Evolutionary conservation across 164 flowering plant species (phyloP).

Genomic region (Vitis rupestris): DNA sequence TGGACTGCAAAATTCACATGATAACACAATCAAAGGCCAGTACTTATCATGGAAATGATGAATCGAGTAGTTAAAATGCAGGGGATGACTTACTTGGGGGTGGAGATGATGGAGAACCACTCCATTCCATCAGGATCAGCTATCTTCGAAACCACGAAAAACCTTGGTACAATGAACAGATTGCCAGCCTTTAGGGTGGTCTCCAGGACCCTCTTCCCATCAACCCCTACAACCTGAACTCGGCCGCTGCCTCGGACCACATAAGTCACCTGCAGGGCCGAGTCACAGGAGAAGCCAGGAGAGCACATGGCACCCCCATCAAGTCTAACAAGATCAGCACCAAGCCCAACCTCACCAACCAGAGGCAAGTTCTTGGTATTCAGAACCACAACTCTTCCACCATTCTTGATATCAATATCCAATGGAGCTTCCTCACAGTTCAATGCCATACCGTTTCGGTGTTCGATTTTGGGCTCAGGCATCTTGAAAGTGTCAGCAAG

Average conservation of each 20-base stretch:
- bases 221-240: slow-evolving; percentile 58
- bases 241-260: slow-evolving; percentile 59
- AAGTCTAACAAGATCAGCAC: slow-evolving; percentile 65
- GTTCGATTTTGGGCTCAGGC: slow-evolving; percentile 58
- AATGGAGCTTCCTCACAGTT: slow-evolving; percentile 82
- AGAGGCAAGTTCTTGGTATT: slow-evolving; percentile 74
- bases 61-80: neutral
- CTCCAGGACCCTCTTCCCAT: slow-evolving; percentile 27
- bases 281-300: slow-evolving; percentile 68
- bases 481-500: slow-evolving; percentile 30
- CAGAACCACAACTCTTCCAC: slow-evolving; percentile 74
- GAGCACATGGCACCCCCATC: slow-evolving; percentile 62
- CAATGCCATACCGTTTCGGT: slow-evolving; percentile 57
- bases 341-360: slow-evolving; percentile 67
- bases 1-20: slow-evolving; percentile 41
- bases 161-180: slow-evolving; percentile 11
- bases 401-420: slow-evolving; percentile 69
- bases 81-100: slow-evolving; percentile 58
- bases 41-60: no score
- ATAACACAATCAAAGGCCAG: neutral
- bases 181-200: slow-evolving; percentile 1
- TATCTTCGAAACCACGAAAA: slow-evolving; percentile 14
- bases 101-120: slow-evolving; percentile 50
- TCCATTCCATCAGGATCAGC: slow-evolving; percentile 10
- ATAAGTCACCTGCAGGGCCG: slow-evolving; percentile 65